phyloP scores from a whole-genome alignment of 768 basidiomycete species.

The Xerocomellus dryophilus region DNA sequence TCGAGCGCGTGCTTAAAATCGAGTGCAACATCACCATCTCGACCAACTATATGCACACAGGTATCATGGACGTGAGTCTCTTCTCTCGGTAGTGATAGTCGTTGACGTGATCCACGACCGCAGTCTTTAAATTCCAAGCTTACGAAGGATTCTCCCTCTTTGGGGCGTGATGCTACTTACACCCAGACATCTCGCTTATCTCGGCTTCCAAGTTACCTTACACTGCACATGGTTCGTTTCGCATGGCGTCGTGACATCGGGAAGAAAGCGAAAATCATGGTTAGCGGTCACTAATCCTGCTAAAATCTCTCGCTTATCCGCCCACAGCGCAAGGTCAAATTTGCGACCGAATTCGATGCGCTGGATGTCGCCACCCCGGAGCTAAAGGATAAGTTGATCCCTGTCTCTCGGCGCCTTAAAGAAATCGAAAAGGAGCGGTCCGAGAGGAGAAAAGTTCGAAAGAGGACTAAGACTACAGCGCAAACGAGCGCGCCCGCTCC shows the following conservation, averaged over 20 bases:
- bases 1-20: conserved; percentile 80
- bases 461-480: conserved; percentile 54
- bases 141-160: conserved; percentile 75
- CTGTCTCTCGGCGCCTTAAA: conserved; percentile 68
- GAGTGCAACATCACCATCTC: conserved; percentile 86
- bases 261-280: conserved; percentile 98
- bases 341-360: conserved; percentile 84
- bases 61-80: conserved; percentile 70
- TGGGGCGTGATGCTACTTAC: conserved; percentile 82
- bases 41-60: conserved; percentile 87
- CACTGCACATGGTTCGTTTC: conserved; percentile 95
- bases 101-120: not conserved
- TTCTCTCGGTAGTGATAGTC: conserved; percentile 1
- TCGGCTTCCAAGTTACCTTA: conserved; percentile 79
- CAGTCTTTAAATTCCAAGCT: conserved; percentile 87
- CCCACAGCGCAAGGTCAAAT: conserved; percentile 82
- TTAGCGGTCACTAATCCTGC: conserved; percentile 25
- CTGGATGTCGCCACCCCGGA: conserved; percentile 80
- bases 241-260: conserved; percentile 88
- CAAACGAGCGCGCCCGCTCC: conserved; percentile 19
- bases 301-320: not conserved
- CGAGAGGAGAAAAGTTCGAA: conserved; percentile 80
- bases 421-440: conserved; percentile 79
- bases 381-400: conserved; percentile 65
- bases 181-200: conserved; percentile 76